A percentile compares a stretch with the other conserved stretches of the same genome.
Evolutionary conservation across 179 eudicot genomes (phyloP).

Genomic region (Silene noctiflora): DNA sequence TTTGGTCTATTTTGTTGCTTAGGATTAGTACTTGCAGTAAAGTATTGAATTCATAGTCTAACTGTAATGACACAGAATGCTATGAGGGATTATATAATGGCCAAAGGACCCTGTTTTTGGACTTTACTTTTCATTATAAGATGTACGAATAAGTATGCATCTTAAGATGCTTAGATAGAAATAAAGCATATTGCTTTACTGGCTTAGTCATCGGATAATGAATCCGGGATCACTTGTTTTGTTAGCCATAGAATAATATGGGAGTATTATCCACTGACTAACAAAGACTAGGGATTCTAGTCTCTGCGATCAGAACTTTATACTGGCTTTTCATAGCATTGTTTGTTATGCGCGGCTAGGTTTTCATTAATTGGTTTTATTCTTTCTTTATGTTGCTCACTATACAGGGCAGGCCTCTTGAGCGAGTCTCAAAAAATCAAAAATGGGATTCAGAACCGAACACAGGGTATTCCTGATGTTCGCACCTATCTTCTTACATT

Average conservation of each 20-base stretch:
- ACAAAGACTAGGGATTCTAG: neutral
- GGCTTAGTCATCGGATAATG: neutral
- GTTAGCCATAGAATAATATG: neutral
- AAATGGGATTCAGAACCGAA: constrained; percentile 59
- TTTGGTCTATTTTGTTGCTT: neutral
- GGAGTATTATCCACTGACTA: neutral
- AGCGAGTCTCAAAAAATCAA: constrained; percentile 77
- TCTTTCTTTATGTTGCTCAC: constrained; percentile 7
- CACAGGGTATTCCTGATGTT: constrained; percentile 72
- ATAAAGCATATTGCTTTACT: neutral
- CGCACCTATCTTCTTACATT: constrained; percentile 67
- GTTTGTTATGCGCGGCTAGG: neutral
- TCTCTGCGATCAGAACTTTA: neutral
- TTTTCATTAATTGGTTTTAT: neutral
- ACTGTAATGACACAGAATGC: neutral
- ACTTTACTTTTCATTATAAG: neutral
- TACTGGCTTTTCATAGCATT: neutral
- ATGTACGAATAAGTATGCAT: neutral
- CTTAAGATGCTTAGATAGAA: neutral
- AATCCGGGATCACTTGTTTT: neutral
- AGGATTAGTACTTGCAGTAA: neutral
- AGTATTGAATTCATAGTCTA: neutral
- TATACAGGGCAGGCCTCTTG: constrained; percentile 72
- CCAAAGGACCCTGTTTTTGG: neutral
- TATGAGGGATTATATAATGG: neutral